Percentiles rank a stretch among this genome's conserved stretches.
Evolutionary conservation across 345 rosid genomes (phyloP).

Genomic region (Dipteronia sinensis): DNA sequence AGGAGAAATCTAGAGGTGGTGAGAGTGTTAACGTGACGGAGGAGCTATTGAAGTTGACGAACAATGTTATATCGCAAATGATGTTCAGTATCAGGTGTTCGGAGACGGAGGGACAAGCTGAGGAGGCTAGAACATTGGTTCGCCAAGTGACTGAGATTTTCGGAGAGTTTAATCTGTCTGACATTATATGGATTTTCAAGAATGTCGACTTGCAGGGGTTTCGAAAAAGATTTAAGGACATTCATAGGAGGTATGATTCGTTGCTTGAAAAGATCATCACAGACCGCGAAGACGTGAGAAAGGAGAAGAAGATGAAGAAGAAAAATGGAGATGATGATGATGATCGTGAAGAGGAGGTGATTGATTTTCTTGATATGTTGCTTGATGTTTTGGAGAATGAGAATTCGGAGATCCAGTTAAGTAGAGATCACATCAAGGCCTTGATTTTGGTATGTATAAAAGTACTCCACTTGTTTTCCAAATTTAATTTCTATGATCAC

Average conservation of each 20-base stretch:
- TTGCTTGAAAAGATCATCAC: slow-evolving; percentile 40
- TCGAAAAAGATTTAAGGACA: slow-evolving; percentile 30
- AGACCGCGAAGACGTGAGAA: slow-evolving; percentile 31
- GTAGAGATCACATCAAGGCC: slow-evolving; percentile 44
- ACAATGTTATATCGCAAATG: slow-evolving; percentile 47
- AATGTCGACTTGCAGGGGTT: slow-evolving; percentile 44
- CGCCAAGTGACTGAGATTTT: slow-evolving; percentile 46
- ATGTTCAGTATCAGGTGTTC: slow-evolving; percentile 46
- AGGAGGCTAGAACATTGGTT: slow-evolving; percentile 29
- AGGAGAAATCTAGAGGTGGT: slow-evolving; percentile 21
- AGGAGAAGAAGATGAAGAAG: slow-evolving; percentile 12
- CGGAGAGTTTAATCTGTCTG: slow-evolving; percentile 51
- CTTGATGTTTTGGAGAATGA: slow-evolving; percentile 39
- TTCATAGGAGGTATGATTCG: slow-evolving; percentile 31
- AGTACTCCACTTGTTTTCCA: too few species aligned
- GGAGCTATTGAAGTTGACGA: slow-evolving; percentile 41
- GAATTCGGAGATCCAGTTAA: slow-evolving; percentile 26
- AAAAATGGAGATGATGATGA: neutral
- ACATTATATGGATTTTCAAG: slow-evolving; percentile 44
- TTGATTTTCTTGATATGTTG: slow-evolving; percentile 44
- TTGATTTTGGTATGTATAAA: slow-evolving; percentile 28
- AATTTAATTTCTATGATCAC: too few species aligned
- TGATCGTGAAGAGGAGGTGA: slow-evolving; percentile 21
- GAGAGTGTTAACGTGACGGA: slow-evolving; percentile 40
- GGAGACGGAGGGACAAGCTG: slow-evolving; percentile 32